Conservation (phyloP, 2,329 filamentous ascomycete genomes). For the Waltergamsia citrina region DNA sequence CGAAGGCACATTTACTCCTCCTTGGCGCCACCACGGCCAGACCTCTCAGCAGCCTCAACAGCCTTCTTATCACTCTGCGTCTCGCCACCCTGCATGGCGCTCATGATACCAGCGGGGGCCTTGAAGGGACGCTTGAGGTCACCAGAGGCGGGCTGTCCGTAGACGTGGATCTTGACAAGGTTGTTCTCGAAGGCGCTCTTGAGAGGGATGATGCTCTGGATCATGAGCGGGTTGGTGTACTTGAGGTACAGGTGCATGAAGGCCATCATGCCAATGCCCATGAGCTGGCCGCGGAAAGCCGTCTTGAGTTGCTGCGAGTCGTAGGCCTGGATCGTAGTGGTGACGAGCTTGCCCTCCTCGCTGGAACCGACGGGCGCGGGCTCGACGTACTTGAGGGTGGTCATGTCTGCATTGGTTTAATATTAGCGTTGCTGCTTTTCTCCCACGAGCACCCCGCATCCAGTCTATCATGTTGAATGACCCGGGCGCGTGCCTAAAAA, state of each 20-base stretch:
- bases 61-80: slow-evolving; percentile 90
- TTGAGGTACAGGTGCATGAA: slow-evolving; percentile 99
- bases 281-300: slow-evolving; percentile 82
- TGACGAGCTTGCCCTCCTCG: slow-evolving; percentile 93
- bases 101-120: slow-evolving; percentile 72
- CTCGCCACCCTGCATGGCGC: slow-evolving; percentile 60
- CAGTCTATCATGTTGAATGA: no score
- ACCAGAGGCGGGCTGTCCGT: slow-evolving; percentile 75
- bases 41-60: slow-evolving; percentile 69
- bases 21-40: slow-evolving; percentile 62
- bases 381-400: slow-evolving; percentile 97
- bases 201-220: slow-evolving; percentile 96
- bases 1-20: slow-evolving; percentile 45
- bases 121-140: slow-evolving; percentile 97
- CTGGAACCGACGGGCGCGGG: slow-evolving; percentile 85
- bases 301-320: slow-evolving; percentile 77
- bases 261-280: slow-evolving; percentile 96
- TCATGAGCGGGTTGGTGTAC: slow-evolving; percentile 97
- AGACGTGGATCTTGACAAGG: slow-evolving; percentile 90
- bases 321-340: slow-evolving; percentile 93
- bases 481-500: no score
- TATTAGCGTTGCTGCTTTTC: no score
- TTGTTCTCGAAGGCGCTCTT: slow-evolving; percentile 95
- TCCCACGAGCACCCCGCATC: no score
- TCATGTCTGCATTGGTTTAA: no score